These are phyloP conservation scores for Quercus ilex DNA, from an alignment of 306 rosid species.

Conservation along the genomic window DNA sequence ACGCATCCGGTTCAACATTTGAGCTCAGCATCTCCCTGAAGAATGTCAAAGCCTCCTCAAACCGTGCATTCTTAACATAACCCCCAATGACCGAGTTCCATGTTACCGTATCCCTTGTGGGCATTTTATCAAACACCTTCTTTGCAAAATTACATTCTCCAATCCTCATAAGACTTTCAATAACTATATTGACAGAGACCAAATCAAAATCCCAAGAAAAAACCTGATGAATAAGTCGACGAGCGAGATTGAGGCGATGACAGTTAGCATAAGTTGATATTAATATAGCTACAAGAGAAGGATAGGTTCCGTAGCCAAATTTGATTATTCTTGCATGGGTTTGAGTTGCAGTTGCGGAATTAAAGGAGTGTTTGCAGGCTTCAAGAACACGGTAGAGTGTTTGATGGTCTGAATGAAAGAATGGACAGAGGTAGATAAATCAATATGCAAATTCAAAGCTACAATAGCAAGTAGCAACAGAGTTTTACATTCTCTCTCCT, in stretches of 20 bases:
- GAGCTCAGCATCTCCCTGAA: conserved; percentile 41
- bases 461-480: neutral
- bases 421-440: neutral
- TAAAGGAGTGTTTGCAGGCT: conserved; percentile 29
- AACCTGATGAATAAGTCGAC: conserved; percentile 25
- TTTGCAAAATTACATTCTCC: conserved; percentile 52
- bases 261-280: conserved; percentile 43
- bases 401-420: conserved; percentile 28
- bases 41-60: conserved; percentile 37
- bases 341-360: conserved; percentile 39
- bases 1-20: conserved; percentile 59
- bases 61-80: conserved; percentile 44
- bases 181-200: conserved; percentile 36
- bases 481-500: no score
- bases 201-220: conserved; percentile 15
- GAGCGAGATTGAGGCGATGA: conserved; percentile 19
- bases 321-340: conserved; percentile 44
- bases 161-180: conserved; percentile 35
- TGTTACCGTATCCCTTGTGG: conserved; percentile 47
- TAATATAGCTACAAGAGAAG: conserved; percentile 48
- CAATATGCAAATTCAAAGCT: neutral
- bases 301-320: conserved; percentile 54
- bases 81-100: conserved; percentile 73
- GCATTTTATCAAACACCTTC: conserved; percentile 46
- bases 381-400: conserved; percentile 40